phyloP scores from a whole-genome alignment of 768 basidiomycete species.

The Leccinum barrowsii region DNA sequence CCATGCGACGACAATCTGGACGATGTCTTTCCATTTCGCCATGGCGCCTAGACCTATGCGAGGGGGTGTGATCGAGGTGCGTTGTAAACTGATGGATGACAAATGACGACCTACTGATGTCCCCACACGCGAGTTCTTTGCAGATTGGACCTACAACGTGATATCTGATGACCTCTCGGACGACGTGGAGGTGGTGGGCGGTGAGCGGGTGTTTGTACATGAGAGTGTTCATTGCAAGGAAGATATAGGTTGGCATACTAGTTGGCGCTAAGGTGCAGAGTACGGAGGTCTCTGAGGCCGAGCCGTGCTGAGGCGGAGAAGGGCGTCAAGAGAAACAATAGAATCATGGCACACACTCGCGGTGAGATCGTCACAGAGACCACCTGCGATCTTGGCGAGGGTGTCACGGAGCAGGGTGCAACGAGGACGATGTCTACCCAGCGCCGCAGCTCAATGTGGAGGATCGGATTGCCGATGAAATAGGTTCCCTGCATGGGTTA shows the following conservation, averaged over 20 bases:
- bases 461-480: conserved; percentile 84
- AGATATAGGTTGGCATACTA: conserved; percentile 86
- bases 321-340: background rate
- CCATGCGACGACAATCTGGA: conserved; percentile 55
- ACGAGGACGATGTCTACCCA: conserved; percentile 97
- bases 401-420: conserved; percentile 97
- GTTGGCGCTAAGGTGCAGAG: conserved; percentile 79
- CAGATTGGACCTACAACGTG: conserved; percentile 82
- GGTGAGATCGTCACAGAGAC: conserved; percentile 88
- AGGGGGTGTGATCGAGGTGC: background rate
- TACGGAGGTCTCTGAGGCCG: conserved; percentile 57
- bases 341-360: conserved; percentile 32
- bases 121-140: conserved; percentile 88
- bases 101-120: conserved; percentile 58
- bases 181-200: conserved; percentile 67
- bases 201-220: conserved; percentile 98
- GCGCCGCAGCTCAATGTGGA: conserved; percentile 90
- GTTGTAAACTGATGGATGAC: background rate
- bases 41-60: conserved; percentile 82
- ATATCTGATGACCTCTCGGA: conserved; percentile 76
- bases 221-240: conserved; percentile 98
- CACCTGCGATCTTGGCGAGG: conserved; percentile 86
- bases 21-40: conserved; percentile 94
- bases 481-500: conserved; percentile 51
- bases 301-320: background rate